Percentiles rank a stretch among this genome's conserved stretches.
These are phyloP conservation scores for Perilla frutescens DNA, from an alignment of 257 asterid genomes.

Conservation along the genomic window DNA sequence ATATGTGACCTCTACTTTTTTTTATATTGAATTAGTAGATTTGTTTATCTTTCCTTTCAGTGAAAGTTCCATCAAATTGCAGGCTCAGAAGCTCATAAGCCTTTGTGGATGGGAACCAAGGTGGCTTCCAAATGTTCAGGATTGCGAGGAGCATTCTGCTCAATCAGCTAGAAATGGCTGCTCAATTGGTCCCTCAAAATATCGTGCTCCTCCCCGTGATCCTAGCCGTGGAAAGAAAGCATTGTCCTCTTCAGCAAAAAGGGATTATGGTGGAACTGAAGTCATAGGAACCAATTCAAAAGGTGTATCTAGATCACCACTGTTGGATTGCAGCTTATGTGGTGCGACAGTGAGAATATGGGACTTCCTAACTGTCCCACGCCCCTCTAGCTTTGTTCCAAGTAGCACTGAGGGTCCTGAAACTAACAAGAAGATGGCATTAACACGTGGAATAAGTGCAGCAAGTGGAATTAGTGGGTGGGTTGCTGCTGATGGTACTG, in stretches of 20 bases:
- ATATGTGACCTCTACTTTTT: constrained; percentile 28
- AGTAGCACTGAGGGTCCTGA: constrained; percentile 78
- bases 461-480: constrained; percentile 98
- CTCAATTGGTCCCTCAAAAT: constrained; percentile 80
- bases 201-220: constrained; percentile 71
- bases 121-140: constrained; percentile 99
- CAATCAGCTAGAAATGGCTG: constrained; percentile 92
- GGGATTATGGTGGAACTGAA: constrained; percentile 53
- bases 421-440: constrained; percentile 82
- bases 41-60: constrained; percentile 26
- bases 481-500: constrained; percentile 80
- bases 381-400: constrained; percentile 82
- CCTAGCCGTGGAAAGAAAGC: constrained; percentile 84
- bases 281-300: constrained; percentile 61
- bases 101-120: constrained; percentile 99
- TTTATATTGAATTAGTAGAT: not conserved
- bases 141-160: constrained; percentile 97
- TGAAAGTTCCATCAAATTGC: constrained; percentile 35
- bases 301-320: constrained; percentile 79
- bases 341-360: constrained; percentile 95
- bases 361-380: constrained; percentile 85
- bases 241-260: constrained; percentile 68
- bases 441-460: constrained; percentile 96
- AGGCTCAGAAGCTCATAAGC: constrained; percentile 97
- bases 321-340: constrained; percentile 97